phyloP scores from a whole-genome alignment of 768 basidiomycete species.

The Xerocomellus dryophilus region DNA sequence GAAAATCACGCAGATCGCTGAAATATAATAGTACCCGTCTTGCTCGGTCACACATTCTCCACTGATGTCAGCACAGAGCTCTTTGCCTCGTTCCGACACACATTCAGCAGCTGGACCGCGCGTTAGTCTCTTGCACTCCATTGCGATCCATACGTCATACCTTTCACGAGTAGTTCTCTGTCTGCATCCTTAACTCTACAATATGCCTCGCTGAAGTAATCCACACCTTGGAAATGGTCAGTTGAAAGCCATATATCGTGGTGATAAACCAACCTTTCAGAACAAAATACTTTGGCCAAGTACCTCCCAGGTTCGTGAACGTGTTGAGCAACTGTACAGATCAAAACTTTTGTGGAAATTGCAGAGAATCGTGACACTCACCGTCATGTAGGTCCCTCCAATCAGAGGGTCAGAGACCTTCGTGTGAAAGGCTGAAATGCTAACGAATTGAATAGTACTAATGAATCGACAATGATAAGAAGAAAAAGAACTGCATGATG shows the following conservation, averaged over 20 bases:
- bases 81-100: slow-evolving; percentile 88
- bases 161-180: slow-evolving; percentile 50
- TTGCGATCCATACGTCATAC: slow-evolving; percentile 33
- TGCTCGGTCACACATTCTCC: slow-evolving; percentile 80
- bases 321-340: slow-evolving; percentile 80
- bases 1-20: slow-evolving; percentile 70
- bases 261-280: slow-evolving; percentile 61
- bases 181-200: slow-evolving; percentile 69
- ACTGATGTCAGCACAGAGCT: slow-evolving; percentile 65
- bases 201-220: slow-evolving; percentile 79
- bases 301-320: slow-evolving; percentile 94
- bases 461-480: slow-evolving; percentile 7
- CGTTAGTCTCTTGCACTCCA: slow-evolving; percentile 7
- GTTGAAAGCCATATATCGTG: background rate
- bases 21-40: slow-evolving; percentile 92
- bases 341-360: slow-evolving; percentile 6
- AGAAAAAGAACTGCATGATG: background rate
- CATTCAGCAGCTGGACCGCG: slow-evolving; percentile 69
- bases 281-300: slow-evolving; percentile 96
- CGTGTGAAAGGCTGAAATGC: slow-evolving; percentile 98
- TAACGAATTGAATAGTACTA: slow-evolving; percentile 98
- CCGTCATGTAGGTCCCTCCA: slow-evolving; percentile 99
- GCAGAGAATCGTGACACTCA: slow-evolving; percentile 36
- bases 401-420: slow-evolving; percentile 94
- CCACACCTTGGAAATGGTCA: slow-evolving; percentile 59